Conservation (phyloP, 305 asterid genomes). For the Nicotiana rustica region DNA sequence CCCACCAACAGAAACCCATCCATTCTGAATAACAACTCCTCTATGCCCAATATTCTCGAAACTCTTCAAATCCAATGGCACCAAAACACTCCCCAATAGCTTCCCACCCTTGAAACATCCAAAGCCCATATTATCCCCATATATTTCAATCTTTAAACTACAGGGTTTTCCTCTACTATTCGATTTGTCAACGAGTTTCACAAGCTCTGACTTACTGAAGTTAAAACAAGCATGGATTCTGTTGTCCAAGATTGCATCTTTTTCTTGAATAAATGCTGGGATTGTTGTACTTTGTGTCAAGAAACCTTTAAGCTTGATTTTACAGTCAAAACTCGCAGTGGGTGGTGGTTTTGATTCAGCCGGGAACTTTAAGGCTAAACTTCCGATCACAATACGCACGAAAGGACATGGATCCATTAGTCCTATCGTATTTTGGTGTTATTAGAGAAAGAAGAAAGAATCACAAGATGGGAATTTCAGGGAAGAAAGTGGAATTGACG, state of each 20-base stretch:
- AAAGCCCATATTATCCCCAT: conserved; percentile 44
- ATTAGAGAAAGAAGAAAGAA: not conserved
- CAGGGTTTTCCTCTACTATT: conserved; percentile 26
- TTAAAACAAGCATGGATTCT: conserved; percentile 68
- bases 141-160: conserved; percentile 62
- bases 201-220: conserved; percentile 64
- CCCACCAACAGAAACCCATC: conserved; percentile 68
- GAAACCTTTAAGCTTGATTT: conserved; percentile 69
- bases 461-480: not conserved
- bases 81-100: conserved; percentile 62
- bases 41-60: conserved; percentile 50
- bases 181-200: conserved; percentile 55
- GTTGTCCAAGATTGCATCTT: conserved; percentile 57
- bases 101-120: conserved; percentile 48
- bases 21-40: conserved; percentile 66
- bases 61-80: conserved; percentile 69
- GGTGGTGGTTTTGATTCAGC: conserved; percentile 30
- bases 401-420: conserved; percentile 95
- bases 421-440: conserved; percentile 2
- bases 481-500: not conserved
- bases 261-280: conserved; percentile 45
- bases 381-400: conserved; percentile 70
- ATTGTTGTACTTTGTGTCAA: conserved; percentile 58
- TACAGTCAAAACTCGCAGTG: conserved; percentile 54
- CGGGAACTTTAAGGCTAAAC: conserved; percentile 59